These are phyloP conservation scores for Lepraria neglecta DNA, from an alignment of 495 filamentous ascomycete species.

Conservation along the genomic window DNA sequence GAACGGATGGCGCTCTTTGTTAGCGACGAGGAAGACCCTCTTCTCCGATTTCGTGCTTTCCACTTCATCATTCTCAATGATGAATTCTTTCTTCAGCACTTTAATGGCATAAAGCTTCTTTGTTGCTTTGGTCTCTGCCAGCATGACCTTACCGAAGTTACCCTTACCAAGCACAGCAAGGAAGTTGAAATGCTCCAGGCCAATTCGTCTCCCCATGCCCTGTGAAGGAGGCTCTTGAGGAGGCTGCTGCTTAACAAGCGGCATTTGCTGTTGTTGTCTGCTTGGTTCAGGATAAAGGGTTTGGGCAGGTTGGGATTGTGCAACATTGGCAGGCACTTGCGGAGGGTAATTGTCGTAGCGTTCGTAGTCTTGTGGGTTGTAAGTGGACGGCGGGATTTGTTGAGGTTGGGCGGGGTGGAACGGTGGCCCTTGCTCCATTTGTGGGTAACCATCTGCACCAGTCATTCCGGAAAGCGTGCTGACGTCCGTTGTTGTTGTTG, in stretches of 20 bases:
- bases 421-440: slow-evolving; percentile 19
- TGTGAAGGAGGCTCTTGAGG: slow-evolving; percentile 53
- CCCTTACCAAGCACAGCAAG: slow-evolving; percentile 96
- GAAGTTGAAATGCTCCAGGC: slow-evolving; percentile 98
- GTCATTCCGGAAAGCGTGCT: slow-evolving; percentile 34
- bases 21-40: slow-evolving; percentile 92
- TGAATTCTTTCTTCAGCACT: slow-evolving; percentile 99
- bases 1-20: slow-evolving; percentile 97
- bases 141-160: slow-evolving; percentile 99
- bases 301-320: slow-evolving; percentile 31
- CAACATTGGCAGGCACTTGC: slow-evolving; percentile 33
- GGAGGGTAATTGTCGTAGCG: slow-evolving; percentile 45
- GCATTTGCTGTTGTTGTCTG: slow-evolving; percentile 33
- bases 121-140: slow-evolving; percentile 89
- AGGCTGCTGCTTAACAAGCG: slow-evolving; percentile 26
- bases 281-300: slow-evolving; percentile 37
- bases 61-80: slow-evolving; percentile 99
- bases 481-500: slow-evolving; percentile 35
- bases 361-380: slow-evolving; percentile 69
- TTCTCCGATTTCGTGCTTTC: slow-evolving; percentile 98
- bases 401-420: slow-evolving; percentile 36
- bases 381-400: slow-evolving; percentile 55
- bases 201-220: slow-evolving; percentile 72
- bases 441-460: slow-evolving; percentile 31
- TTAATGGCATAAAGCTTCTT: slow-evolving; percentile 97